Evolutionary conservation across 805 yeast species (phyloP), one percentile per base, ranked within the genome.

Genomic region (Candida oleophila): DNA sequence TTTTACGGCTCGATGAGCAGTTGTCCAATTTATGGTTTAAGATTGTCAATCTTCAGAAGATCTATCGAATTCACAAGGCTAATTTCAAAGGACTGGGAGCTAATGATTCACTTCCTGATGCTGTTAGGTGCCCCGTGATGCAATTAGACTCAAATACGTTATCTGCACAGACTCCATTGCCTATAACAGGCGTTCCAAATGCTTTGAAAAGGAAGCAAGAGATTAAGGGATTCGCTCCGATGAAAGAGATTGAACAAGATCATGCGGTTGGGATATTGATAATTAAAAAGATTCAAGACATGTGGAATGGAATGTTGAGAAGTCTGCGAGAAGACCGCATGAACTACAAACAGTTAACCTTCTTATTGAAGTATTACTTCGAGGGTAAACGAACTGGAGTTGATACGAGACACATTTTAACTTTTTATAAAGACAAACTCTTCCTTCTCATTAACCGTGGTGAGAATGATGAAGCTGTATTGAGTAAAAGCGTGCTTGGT

Each of bases 21-120:
- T 59, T 72, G 34, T 66, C 74, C 15, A 55, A 63, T 2, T 58
- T 72, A 39, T 72, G 77, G 77, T 61, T 54, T 45, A 67, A 65
- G 41, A 70, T 72, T 49, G 67, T 71, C 28, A 66, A 61, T 43
- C 55, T 72, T 48, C 77, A 71, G 51, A 70, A 69, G 42, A 57
- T 67, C 11, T 72, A 72, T 55, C 69, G 66, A 46, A 50, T 61
- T 38, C 72, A 68, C 55, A 71, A 71, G 50, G 57, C 61, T 48
- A 54, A 53, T 35, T 42, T 54, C 33, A 44, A 40, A 41, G 41
- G 38, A 34, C 49, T 52, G n/a, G n/a, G n/a, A n/a, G n/a, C n/a
- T 15, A 16, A 15, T 15, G 16, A n/a, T 34, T 8, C 19, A 8
- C 19, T 15, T 8, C 19, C 37, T 7, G 12, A 37, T 44, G 42